phyloP scores from a whole-genome alignment of 352 stramenopile genomes.

The Globisporangium emineosum region DNA sequence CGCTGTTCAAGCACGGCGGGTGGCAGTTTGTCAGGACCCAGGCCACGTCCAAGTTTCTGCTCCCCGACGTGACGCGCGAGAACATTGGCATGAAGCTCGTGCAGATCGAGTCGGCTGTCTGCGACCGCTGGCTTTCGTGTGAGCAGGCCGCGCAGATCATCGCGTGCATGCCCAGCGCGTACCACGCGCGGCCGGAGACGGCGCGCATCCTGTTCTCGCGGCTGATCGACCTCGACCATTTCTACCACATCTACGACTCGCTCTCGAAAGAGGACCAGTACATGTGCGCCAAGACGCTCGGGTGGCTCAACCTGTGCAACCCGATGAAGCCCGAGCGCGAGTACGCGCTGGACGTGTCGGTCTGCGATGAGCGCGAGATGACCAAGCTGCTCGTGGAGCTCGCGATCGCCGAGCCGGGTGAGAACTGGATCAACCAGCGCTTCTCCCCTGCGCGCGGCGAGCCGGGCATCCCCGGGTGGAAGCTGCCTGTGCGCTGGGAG shows the following conservation, averaged over 20 bases:
- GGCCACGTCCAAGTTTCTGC: constrained; percentile 38
- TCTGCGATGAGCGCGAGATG: constrained; percentile 76
- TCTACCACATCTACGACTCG: constrained; percentile 58
- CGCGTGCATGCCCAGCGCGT: constrained; percentile 61
- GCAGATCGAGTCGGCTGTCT: constrained; percentile 77
- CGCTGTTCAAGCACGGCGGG: constrained; percentile 40
- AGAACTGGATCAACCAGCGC: constrained; percentile 85
- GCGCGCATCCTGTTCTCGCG: constrained; percentile 70
- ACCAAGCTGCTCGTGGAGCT: constrained; percentile 77
- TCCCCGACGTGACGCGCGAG: constrained; percentile 56
- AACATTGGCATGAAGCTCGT: constrained; percentile 75
- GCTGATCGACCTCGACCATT: constrained; percentile 69
- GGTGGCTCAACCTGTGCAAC: constrained; percentile 84
- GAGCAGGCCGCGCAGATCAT: constrained; percentile 71
- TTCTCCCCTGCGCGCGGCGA: constrained; percentile 52
- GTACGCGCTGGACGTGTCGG: constrained; percentile 67
- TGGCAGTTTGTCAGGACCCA: constrained; percentile 29
- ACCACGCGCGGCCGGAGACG: constrained; percentile 61
- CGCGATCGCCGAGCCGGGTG: constrained; percentile 73
- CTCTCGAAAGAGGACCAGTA: constrained; percentile 43
- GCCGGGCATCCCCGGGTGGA: constrained; percentile 70
- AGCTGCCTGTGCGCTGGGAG: constrained; percentile 74
- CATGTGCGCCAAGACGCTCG: constrained; percentile 45
- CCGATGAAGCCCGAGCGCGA: constrained; percentile 60
- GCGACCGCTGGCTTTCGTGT: constrained; percentile 72